Base-by-base conservation (phyloP, 2,329 filamentous ascomycete species). In the Talaromyces pinophilus region DNA sequence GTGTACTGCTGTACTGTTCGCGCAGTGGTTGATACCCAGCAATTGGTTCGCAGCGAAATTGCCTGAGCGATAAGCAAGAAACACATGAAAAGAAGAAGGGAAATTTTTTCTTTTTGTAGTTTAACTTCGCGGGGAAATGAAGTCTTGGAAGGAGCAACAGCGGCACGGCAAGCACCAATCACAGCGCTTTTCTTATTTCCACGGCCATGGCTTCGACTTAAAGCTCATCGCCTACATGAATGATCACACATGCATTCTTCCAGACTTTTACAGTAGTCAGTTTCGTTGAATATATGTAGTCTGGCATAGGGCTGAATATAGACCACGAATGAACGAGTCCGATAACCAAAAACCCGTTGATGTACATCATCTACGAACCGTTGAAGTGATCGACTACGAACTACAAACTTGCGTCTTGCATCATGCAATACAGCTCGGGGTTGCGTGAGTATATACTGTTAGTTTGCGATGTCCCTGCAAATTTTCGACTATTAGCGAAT, bases 101-200 rank as follows among this genome's bases (percentile, higher is more conserved):
- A 38, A 57, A 38, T 57, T 57, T 57, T 57, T 57, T 57, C 30
- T 22, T 40, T 38, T 57, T 40, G 52, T 55, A 35, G 8, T 35
- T 35, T 19, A 57, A 57, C 54, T 57, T 57, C 54, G 54, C 33
- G 33, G 54, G 54, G 54, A 57, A 57, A 57, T 57, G 50, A 57
- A 57, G n/a, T 57, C 54, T 57, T 57, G 54, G 54, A 55, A 57
- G 2, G 28, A 25, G 25, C 54, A 35, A 35, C n/a, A 55, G 8
- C 30, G 52, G 52, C 52, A 35, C 17, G 52, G 8, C 28, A 55
- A 17, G n/a, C 33, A 38, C 54, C 54, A 57, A 57, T 57, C 54
- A 57, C 28, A 35, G 30, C 54, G 5, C 11, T n/a, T 33, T 40
- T 25, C 50, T 57, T 57, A 35, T 38, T 57, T 40, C 54, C 52